These are phyloP conservation scores for Aspergillus flavus DNA, from an alignment of 2,329 filamentous ascomycete genomes.

Conservation along the genomic window DNA sequence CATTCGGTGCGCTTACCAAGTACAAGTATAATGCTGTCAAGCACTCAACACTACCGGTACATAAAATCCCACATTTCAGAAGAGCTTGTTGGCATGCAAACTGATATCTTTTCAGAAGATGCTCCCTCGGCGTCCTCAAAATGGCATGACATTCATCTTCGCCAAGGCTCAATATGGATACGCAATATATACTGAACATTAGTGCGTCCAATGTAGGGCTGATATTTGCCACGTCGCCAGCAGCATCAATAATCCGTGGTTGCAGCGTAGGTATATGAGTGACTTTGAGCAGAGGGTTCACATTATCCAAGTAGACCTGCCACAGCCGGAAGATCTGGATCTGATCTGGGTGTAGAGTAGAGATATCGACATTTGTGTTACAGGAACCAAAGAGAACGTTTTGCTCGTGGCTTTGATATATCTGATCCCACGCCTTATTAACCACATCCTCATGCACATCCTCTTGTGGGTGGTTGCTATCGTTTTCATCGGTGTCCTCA, in stretches of 20 bases:
- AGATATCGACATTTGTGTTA: constrained; percentile 46
- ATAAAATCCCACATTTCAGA: constrained; percentile 45
- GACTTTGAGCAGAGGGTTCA: constrained; percentile 69
- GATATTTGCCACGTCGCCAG: constrained; percentile 57
- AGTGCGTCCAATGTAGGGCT: constrained; percentile 64
- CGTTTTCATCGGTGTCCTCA: constrained; percentile 15
- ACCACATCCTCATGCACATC: constrained; percentile 42
- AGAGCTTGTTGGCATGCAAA: constrained; percentile 53
- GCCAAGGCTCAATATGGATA: constrained; percentile 59
- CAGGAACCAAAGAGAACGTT: constrained; percentile 57
- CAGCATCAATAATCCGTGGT: constrained; percentile 64
- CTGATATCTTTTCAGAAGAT: constrained; percentile 47
- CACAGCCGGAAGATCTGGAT: constrained; percentile 61
- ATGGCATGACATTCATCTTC: constrained; percentile 55
- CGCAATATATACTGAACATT: constrained; percentile 68
- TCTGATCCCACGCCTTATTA: constrained; percentile 51
- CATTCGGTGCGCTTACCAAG: constrained; percentile 45
- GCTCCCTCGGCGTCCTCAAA: constrained; percentile 41
- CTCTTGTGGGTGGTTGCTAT: constrained; percentile 31
- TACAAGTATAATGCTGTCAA: constrained; percentile 59
- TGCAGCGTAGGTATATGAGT: constrained; percentile 69
- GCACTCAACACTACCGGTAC: constrained; percentile 46
- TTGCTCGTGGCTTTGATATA: constrained; percentile 44
- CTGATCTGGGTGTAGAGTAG: constrained; percentile 62
- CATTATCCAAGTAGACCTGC: constrained; percentile 71